phyloP scores from a whole-genome alignment of 768 basidiomycete species.

The Boletus subcaerulescens region DNA sequence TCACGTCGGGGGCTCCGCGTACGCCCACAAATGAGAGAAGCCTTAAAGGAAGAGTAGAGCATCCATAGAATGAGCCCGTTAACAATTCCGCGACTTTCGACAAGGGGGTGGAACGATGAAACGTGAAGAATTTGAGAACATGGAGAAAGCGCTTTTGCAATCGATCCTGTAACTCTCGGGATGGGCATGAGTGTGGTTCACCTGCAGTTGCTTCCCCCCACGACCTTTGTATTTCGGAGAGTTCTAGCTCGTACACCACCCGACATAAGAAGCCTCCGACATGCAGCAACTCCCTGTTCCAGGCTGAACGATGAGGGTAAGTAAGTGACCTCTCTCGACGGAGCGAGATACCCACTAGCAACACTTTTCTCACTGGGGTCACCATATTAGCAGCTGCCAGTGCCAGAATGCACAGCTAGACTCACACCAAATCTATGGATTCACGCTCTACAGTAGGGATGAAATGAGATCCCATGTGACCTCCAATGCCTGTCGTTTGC shows the following conservation, averaged over 20 bases:
- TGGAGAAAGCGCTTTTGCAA: slow-evolving; percentile 2
- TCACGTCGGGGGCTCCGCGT: slow-evolving; percentile 58
- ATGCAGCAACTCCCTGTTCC: slow-evolving; percentile 87
- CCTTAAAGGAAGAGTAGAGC: slow-evolving; percentile 53
- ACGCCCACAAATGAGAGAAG: slow-evolving; percentile 78
- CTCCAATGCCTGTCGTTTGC: slow-evolving; percentile 5
- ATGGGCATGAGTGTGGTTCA: not conserved
- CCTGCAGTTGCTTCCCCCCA: not conserved
- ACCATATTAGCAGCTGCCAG: not conserved
- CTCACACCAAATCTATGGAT: slow-evolving; percentile 1
- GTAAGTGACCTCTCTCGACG: not conserved
- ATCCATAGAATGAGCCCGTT: slow-evolving; percentile 75
- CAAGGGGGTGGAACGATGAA: slow-evolving; percentile 62
- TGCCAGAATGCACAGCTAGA: not conserved
- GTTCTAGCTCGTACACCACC: slow-evolving; percentile 79
- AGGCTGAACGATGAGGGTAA: slow-evolving; percentile 43
- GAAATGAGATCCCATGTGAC: not conserved
- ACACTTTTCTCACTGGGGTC: not conserved
- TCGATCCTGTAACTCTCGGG: not conserved
- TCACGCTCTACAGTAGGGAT: slow-evolving; percentile 4
- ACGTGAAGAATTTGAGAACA: slow-evolving; percentile 10
- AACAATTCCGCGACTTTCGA: slow-evolving; percentile 68
- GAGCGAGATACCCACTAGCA: not conserved
- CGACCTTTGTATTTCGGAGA: slow-evolving; percentile 46
- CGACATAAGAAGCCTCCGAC: slow-evolving; percentile 82